Conservation (phyloP, 768 basidiomycete genomes). For the Termitomyces heimii region DNA sequence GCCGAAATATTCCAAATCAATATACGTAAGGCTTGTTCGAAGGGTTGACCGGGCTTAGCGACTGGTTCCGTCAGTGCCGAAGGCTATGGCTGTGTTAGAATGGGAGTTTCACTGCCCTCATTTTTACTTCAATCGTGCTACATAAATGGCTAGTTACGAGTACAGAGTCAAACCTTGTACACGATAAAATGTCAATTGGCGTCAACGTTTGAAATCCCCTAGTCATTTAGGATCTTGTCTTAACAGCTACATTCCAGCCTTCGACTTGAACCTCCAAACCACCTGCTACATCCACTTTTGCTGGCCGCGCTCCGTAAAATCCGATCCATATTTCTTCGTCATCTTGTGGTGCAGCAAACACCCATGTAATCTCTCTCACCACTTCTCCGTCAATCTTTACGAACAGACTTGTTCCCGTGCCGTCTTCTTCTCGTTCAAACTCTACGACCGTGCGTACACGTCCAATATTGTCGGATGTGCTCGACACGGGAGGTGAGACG, state of each 20-base stretch:
- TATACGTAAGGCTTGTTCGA: no score
- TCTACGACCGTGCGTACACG: conserved; percentile 9
- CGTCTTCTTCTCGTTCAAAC: conserved; percentile 13
- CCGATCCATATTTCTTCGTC: conserved; percentile 12
- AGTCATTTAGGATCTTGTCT: background rate
- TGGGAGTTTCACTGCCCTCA: background rate
- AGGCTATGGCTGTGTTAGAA: no score
- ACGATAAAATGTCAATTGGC: background rate
- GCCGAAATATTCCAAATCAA: background rate
- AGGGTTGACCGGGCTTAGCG: no score
- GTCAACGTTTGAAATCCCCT: background rate
- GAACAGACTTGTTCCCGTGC: conserved; percentile 13
- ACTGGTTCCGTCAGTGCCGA: no score
- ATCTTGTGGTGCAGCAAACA: conserved; percentile 8
- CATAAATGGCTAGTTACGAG: no score
- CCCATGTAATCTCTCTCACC: conserved; percentile 17
- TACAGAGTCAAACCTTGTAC: background rate
- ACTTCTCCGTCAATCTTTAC: conserved; percentile 14
- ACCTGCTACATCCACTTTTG: background rate
- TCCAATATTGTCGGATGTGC: background rate
- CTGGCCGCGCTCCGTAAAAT: background rate
- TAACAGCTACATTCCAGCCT: background rate
- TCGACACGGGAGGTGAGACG: conserved; percentile 10
- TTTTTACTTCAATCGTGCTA: no score
- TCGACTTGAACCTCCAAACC: background rate